These are phyloP conservation scores for Gaeumannomyces sp. DNA, from an alignment of 2,329 filamentous ascomycete genomes.

Conservation along the genomic window DNA sequence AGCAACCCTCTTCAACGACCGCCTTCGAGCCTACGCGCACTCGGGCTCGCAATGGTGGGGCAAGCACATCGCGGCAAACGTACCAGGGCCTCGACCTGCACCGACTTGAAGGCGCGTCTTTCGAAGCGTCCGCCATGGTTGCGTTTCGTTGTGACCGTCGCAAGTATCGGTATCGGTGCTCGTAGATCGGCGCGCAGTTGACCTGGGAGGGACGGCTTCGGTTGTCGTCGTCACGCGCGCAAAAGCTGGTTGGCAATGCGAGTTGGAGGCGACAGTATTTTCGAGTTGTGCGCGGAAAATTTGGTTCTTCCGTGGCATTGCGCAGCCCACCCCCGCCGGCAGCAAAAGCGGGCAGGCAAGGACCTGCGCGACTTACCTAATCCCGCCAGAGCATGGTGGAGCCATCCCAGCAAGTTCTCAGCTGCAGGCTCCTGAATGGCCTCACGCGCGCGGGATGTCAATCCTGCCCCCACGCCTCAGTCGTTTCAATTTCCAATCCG, in stretches of 20 bases:
- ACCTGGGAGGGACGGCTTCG: too few species aligned
- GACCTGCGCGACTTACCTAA: not conserved
- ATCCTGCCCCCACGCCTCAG: slow-evolving; percentile 11
- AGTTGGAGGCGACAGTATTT: not conserved
- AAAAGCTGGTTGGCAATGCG: too few species aligned
- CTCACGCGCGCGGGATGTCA: slow-evolving; percentile 6
- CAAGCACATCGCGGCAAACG: slow-evolving; percentile 30
- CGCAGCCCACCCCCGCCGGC: too few species aligned
- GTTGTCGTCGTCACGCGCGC: too few species aligned
- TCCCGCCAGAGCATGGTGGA: not conserved
- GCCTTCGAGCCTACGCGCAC: too few species aligned
- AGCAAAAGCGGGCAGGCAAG: too few species aligned
- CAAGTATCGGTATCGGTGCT: too few species aligned
- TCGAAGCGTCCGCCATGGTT: slow-evolving; percentile 54
- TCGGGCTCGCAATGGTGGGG: slow-evolving; percentile 19
- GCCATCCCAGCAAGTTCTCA: too few species aligned
- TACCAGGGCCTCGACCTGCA: slow-evolving; percentile 94
- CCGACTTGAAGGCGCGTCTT: slow-evolving; percentile 73
- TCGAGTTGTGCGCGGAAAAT: not conserved
- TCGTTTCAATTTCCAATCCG: slow-evolving; percentile 6
- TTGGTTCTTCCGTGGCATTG: slow-evolving; percentile 1
- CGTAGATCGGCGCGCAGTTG: too few species aligned
- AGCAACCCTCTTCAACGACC: slow-evolving; percentile 16
- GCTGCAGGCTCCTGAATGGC: not conserved
- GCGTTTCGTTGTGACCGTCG: slow-evolving; percentile 15